Conservation (phyloP, 2,329 filamentous ascomycete genomes). For the Colletotrichum noveboracense region DNA sequence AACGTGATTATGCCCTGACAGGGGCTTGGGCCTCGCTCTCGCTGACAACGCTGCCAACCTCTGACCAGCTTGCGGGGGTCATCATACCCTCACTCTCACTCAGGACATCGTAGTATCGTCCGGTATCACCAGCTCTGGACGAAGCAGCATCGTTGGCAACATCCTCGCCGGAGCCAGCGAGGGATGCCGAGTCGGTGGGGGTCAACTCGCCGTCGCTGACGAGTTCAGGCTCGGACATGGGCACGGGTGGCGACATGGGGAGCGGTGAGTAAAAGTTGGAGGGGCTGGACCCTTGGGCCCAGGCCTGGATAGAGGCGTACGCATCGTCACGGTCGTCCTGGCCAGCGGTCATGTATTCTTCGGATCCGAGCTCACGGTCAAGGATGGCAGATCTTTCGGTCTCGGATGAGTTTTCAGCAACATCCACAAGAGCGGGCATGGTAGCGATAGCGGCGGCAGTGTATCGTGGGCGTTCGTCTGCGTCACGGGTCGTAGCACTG, state of each 20-base stretch:
- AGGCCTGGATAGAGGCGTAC: conserved; percentile 68
- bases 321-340: conserved; percentile 52
- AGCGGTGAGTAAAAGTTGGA: conserved; percentile 65
- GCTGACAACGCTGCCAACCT: conserved; percentile 67
- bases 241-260: conserved; percentile 54
- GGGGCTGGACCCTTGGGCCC: conserved; percentile 60
- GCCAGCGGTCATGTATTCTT: conserved; percentile 60
- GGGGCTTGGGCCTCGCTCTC: conserved; percentile 50
- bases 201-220: conserved; percentile 61
- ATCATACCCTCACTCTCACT: conserved; percentile 64
- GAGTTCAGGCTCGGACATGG: conserved; percentile 57
- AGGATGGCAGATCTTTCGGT: conserved; percentile 21
- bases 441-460: conserved; percentile 25
- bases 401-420: conserved; percentile 23
- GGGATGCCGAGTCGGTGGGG: conserved; percentile 62
- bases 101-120: conserved; percentile 57
- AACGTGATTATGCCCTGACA: conserved; percentile 31
- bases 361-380: conserved; percentile 38
- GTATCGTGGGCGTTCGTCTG: conserved; percentile 25
- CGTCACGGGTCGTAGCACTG: conserved; percentile 56
- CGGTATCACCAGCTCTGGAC: conserved; percentile 39
- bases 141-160: conserved; percentile 48
- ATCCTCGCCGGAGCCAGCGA: conserved; percentile 57
- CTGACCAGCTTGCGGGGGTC: conserved; percentile 69
- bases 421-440: conserved; percentile 37